Base-by-base conservation (phyloP, 495 filamentous ascomycete species). In the Annulohypoxylon maeteangense region DNA sequence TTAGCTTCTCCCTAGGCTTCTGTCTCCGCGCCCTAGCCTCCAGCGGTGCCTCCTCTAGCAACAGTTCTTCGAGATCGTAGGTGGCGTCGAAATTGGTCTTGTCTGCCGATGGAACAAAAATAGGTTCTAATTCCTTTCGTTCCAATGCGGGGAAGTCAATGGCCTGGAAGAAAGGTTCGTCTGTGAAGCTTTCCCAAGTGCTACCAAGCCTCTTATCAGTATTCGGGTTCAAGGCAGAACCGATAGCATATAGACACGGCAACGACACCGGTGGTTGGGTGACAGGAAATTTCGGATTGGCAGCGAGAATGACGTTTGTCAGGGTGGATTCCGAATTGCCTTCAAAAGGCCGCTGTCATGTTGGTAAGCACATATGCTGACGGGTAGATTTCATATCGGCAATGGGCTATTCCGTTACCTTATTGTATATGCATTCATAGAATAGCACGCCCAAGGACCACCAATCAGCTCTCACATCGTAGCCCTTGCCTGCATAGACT, bases 41-140 rank as follows among this genome's bases (percentile, higher is more conserved):
- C 4, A 99, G 82, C 11, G 95, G 95, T 25, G 95, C 96, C 78
- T 99, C 95, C 80, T 99, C 96, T 51, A 99, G 81, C 22, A 99
- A 80, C 27, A 99, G 80, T 78, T 99, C 95, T 76, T 99, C 95
- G 59, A 99, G 80, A 80, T 99, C 95, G 76, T 99, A 99, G 1
- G 95, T 99, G 4, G 95, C 95, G 80, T 99, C 95, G 68, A 99
- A 99, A 79, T 99, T 99, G 5, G 96, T 97, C 86, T 99, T 99
- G 55, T 99, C 95, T 53, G 92, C 92, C 0, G 94, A 97, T 5
- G 95, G 95, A 22, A 88, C 85, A 81, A 99, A 99, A 0, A 98
- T 88, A 0, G 95, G 95, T 54, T 95, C 90, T 62, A 97, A 88
- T 78, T 97, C 90, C 76, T 98, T 99, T 56, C 90, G 83, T 77